These are phyloP conservation scores for Protea cynaroides DNA, from an alignment of 164 flowering plant species.

Conservation along the genomic window DNA sequence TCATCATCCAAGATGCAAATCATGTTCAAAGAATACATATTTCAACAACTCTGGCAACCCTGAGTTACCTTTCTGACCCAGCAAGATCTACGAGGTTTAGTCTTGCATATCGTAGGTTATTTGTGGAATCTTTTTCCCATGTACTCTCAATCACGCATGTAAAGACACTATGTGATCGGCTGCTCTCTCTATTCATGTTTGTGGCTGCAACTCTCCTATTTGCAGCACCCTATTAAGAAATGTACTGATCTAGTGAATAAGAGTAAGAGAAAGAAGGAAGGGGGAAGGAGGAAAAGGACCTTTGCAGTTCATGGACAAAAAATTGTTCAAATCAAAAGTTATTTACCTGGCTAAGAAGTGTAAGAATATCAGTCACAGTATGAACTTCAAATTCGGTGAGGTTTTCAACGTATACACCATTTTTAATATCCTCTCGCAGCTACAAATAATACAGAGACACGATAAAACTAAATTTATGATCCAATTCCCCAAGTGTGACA, in stretches of 20 bases:
- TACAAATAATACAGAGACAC: constrained; percentile 20
- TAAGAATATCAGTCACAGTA: constrained; percentile 73
- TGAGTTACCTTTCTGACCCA: constrained; percentile 89
- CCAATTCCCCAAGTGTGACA: background rate
- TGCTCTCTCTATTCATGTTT: constrained; percentile 97
- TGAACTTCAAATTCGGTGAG: constrained; percentile 84
- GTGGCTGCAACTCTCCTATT: constrained; percentile 98
- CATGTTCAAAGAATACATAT: too few species aligned
- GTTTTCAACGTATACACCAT: constrained; percentile 95
- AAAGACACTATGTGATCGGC: constrained; percentile 98
- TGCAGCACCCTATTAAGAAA: constrained; percentile 70
- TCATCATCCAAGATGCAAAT: too few species aligned
- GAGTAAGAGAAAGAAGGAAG: background rate
- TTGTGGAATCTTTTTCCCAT: too few species aligned
- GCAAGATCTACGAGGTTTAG: constrained; percentile 42
- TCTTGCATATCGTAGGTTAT: too few species aligned
- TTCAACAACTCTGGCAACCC: too few species aligned
- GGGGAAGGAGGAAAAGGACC: constrained; percentile 2
- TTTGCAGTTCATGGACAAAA: background rate
- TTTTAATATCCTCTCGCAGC: constrained; percentile 87
- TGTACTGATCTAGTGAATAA: constrained; percentile 4
- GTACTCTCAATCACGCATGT: constrained; percentile 38
- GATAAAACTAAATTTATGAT: background rate
- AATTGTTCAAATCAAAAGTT: constrained; percentile 4
- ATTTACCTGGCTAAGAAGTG: constrained; percentile 69